Evolutionary conservation across 306 rosid genomes (phyloP).

Genomic region (Malus orientalis): DNA sequence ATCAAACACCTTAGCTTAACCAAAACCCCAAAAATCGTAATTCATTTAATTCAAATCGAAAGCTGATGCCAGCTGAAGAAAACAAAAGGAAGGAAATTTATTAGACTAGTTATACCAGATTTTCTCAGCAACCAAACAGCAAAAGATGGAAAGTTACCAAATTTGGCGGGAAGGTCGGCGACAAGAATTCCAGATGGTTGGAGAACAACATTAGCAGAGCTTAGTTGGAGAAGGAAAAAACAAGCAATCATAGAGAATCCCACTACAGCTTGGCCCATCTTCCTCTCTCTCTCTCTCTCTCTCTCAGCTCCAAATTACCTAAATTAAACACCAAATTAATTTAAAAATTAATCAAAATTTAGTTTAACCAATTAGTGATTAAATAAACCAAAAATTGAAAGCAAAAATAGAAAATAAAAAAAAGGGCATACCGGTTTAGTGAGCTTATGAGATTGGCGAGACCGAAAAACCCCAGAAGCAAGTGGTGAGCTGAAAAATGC

Average conservation of each 20-base stretch:
- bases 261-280: constrained; percentile 14
- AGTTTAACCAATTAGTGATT: neutral
- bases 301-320: constrained; percentile 14
- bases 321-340: neutral
- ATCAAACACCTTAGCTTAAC: neutral
- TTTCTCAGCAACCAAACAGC: constrained; percentile 19
- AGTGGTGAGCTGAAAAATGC: neutral
- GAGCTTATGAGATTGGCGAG: neutral
- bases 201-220: constrained; percentile 22
- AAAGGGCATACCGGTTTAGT: too few species aligned
- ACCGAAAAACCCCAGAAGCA: neutral
- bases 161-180: constrained; percentile 36
- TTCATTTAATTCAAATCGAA: neutral
- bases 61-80: neutral
- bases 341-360: neutral
- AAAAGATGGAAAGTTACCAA: constrained; percentile 13
- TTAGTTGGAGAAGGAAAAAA: neutral
- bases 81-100: neutral
- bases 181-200: constrained; percentile 12
- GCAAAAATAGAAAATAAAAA: neutral
- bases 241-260: constrained; percentile 4
- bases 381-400: neutral
- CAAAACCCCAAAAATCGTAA: neutral
- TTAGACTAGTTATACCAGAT: neutral
- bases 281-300: neutral